Percentiles rank a stretch among this genome's conserved stretches.
Conservation (phyloP, 371 early-diverging fungal species). For the Apophysomyces trapeziformis region DNA sequence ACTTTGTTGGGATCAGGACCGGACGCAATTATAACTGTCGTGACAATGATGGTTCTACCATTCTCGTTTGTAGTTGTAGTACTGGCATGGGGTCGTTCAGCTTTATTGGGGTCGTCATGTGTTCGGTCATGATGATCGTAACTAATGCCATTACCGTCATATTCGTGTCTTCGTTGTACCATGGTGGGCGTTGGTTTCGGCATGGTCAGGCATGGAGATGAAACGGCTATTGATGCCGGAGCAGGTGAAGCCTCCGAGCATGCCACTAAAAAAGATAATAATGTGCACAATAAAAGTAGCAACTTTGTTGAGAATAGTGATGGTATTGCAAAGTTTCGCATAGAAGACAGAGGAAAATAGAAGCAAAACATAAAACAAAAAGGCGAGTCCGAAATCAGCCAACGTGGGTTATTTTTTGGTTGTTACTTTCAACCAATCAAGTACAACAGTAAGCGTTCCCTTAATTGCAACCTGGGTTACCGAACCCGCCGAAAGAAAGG, state of each 20-base stretch:
- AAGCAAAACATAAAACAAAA: constrained; percentile 7
- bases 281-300: constrained; percentile 8
- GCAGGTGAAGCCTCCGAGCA: neutral
- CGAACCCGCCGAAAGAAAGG: constrained; percentile 8
- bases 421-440: neutral
- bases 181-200: neutral
- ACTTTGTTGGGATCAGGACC: constrained; percentile 10
- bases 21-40: constrained; percentile 9
- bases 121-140: neutral
- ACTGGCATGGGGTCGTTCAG: neutral
- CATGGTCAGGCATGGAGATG: neutral
- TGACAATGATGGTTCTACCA: constrained; percentile 9
- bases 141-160: neutral
- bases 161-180: neutral
- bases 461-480: constrained; percentile 12
- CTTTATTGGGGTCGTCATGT: no score
- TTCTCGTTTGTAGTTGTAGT: neutral
- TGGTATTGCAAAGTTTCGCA: constrained; percentile 9
- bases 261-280: constrained; percentile 2
- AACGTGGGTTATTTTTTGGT: neutral
- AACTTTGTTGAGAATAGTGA: neutral
- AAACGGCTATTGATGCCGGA: neutral
- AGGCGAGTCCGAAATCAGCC: constrained; percentile 7
- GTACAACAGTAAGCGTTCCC: neutral
- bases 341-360: constrained; percentile 8